Conservation (phyloP, 2,329 filamentous ascomycete species). For the Calonectria naviculata region DNA sequence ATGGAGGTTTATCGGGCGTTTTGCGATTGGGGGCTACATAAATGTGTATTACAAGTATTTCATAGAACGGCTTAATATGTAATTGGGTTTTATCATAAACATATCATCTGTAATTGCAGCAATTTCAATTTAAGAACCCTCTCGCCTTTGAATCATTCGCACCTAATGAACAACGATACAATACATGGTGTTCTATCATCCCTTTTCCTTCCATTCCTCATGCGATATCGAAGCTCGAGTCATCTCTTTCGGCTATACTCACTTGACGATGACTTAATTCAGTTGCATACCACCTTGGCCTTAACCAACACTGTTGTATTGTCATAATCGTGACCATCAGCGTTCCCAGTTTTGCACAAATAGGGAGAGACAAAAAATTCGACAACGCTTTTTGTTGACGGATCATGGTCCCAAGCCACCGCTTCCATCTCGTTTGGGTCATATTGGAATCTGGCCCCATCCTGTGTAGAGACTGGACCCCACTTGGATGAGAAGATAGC, state of each 20-base stretch:
- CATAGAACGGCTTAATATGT: slow-evolving; percentile 22
- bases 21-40: slow-evolving; percentile 2
- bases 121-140: not conserved
- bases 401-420: rapidly evolving
- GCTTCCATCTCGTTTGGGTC: not conserved
- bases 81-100: not conserved
- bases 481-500: slow-evolving; percentile 1
- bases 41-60: slow-evolving; percentile 7
- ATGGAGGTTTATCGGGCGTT: not conserved
- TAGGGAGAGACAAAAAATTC: slow-evolving; percentile 1
- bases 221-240: not conserved
- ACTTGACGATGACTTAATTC: not conserved
- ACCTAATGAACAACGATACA: not conserved
- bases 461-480: rapidly evolving
- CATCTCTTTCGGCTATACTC: not conserved
- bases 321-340: slow-evolving; percentile 22
- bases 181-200: not conserved
- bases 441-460: rapidly evolving
- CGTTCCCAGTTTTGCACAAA: slow-evolving; percentile 15
- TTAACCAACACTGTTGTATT: not conserved
- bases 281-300: slow-evolving; percentile 28
- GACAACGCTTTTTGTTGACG: not conserved
- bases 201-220: not conserved
- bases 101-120: not conserved
- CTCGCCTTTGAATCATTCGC: not conserved